Evolutionary conservation across 2,329 filamentous ascomycete genomes (phyloP).

Genomic region (Aureobasidium subglaciale): DNA sequence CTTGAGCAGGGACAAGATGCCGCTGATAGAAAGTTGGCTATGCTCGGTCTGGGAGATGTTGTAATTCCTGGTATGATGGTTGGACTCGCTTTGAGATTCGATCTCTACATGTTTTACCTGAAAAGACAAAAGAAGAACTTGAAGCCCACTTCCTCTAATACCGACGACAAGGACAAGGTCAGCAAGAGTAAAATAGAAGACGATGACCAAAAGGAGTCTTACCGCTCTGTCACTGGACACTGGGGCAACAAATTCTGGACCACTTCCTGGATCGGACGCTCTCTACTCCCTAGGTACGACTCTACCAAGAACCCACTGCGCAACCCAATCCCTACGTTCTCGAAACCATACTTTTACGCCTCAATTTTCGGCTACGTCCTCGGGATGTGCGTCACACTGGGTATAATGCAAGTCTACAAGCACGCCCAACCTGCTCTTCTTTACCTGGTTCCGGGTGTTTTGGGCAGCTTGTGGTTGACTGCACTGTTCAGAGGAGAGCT

Average conservation of each 20-base stretch:
- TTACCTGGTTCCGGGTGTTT: constrained; percentile 83
- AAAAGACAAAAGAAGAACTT: constrained; percentile 46
- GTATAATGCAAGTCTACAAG: constrained; percentile 68
- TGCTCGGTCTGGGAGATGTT: constrained; percentile 92
- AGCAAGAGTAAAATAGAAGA: constrained; percentile 19
- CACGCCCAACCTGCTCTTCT: constrained; percentile 85
- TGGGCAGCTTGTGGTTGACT: constrained; percentile 67
- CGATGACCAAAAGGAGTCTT: constrained; percentile 32
- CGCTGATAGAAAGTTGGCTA: constrained; percentile 46
- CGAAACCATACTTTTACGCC: constrained; percentile 79
- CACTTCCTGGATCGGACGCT: constrained; percentile 22
- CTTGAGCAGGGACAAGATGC: constrained; percentile 39
- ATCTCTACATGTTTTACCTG: constrained; percentile 77
- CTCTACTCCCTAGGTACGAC: background rate
- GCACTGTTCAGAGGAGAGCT: constrained; percentile 66
- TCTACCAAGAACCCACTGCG: constrained; percentile 21
- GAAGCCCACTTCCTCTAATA: constrained; percentile 28
- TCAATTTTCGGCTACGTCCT: constrained; percentile 67
- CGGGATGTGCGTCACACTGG: constrained; percentile 70
- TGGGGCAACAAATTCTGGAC: constrained; percentile 88
- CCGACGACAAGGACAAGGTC: constrained; percentile 29
- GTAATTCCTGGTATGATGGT: constrained; percentile 89
- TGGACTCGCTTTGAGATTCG: constrained; percentile 80
- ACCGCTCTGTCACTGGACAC: constrained; percentile 51
- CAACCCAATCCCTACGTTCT: constrained; percentile 45